Conservation (phyloP, 2,329 filamentous ascomycete genomes). For the Escovopsis sp. region DNA sequence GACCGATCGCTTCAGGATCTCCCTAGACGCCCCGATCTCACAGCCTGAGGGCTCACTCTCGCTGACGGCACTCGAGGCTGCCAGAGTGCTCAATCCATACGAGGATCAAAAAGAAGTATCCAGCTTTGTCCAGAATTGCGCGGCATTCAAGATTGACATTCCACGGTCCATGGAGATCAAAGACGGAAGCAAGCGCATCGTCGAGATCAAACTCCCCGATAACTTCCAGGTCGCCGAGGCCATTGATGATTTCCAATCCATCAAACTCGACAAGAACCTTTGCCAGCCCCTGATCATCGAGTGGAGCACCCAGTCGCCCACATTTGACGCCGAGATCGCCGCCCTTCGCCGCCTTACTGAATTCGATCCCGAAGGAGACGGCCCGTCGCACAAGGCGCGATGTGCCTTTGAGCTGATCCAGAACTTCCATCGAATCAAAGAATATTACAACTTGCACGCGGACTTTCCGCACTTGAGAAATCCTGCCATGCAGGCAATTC, state of each 20-base stretch:
- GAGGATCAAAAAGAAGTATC: constrained; percentile 8
- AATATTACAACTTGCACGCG: constrained; percentile 11
- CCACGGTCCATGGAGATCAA: constrained; percentile 15
- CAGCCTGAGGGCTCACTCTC: constrained; percentile 10
- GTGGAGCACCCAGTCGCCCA: constrained; percentile 14
- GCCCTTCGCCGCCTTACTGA: constrained; percentile 14
- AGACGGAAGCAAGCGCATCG: constrained; percentile 7
- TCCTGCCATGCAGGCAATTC: constrained; percentile 12
- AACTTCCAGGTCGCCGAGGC: constrained; percentile 46
- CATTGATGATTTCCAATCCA: constrained; percentile 8
- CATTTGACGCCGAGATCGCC: constrained; percentile 20
- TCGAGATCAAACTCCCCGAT: constrained; percentile 39
- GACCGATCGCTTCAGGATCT: constrained; percentile 15
- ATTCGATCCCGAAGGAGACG: constrained; percentile 7
- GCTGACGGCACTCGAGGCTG: constrained; percentile 12
- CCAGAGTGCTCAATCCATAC: constrained; percentile 18
- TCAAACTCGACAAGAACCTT: constrained; percentile 7
- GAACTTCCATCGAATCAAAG: constrained; percentile 14
- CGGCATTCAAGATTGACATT: constrained; percentile 21
- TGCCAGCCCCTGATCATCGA: constrained; percentile 13
- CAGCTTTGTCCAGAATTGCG: constrained; percentile 9
- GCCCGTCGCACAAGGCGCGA: constrained; percentile 10
- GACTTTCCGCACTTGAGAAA: constrained; percentile 20
- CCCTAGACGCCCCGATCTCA: constrained; percentile 12
- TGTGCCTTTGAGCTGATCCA: constrained; percentile 19